Conservation (phyloP, 768 basidiomycete genomes). For the Peribolospora baueri region DNA sequence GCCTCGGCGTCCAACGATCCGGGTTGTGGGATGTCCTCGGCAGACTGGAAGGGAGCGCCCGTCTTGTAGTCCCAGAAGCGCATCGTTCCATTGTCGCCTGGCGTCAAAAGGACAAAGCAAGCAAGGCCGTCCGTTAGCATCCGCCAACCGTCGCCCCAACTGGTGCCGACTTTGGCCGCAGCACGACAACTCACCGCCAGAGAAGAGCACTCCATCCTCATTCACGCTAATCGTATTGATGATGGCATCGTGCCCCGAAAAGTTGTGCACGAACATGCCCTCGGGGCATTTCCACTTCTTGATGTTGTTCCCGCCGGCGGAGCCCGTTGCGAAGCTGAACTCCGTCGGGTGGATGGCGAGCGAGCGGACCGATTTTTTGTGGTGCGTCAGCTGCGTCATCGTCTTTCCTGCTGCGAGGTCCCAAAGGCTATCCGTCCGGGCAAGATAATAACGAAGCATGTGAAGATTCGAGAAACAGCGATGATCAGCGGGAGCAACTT, state of each 20-base stretch:
- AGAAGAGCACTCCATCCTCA: slow-evolving; percentile 87
- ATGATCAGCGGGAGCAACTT: neutral
- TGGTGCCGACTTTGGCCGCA: too few species aligned
- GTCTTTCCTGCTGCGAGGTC: slow-evolving; percentile 95
- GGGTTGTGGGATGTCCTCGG: slow-evolving; percentile 84
- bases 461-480: too few species aligned
- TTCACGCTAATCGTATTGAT: slow-evolving; percentile 90
- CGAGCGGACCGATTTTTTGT: slow-evolving; percentile 91
- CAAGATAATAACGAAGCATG: neutral
- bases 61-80: slow-evolving; percentile 79
- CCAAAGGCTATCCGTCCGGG: slow-evolving; percentile 43
- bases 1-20: slow-evolving; percentile 96
- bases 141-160: neutral
- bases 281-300: slow-evolving; percentile 99
- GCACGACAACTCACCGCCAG: slow-evolving; percentile 40
- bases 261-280: slow-evolving; percentile 86
- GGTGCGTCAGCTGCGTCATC: slow-evolving; percentile 89
- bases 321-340: slow-evolving; percentile 84
- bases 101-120: neutral
- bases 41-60: slow-evolving; percentile 77
- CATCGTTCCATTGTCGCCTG: slow-evolving; percentile 75
- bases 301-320: slow-evolving; percentile 97
- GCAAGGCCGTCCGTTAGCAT: neutral
- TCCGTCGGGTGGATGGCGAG: slow-evolving; percentile 89
- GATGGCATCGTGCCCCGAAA: slow-evolving; percentile 85